phyloP scores from a whole-genome alignment of 768 basidiomycete genomes.

The Phlegmacium glaucopus region DNA sequence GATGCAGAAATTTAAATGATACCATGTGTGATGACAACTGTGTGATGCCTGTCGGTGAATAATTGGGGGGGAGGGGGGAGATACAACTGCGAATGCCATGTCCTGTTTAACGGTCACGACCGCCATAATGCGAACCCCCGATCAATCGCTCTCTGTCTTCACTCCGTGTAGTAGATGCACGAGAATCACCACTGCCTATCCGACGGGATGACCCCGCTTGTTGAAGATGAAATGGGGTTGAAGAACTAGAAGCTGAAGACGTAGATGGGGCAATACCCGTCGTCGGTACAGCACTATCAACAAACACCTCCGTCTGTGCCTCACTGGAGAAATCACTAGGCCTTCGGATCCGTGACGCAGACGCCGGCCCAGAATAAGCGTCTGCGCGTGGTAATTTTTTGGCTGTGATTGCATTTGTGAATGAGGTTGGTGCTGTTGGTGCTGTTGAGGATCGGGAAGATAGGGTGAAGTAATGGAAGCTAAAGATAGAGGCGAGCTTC shows the following conservation, averaged over 20 bases:
- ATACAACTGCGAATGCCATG: neutral
- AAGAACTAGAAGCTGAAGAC: no score
- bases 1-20: slow-evolving; percentile 2
- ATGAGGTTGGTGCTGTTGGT: slow-evolving; percentile 9
- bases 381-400: slow-evolving; percentile 84
- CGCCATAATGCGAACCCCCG: slow-evolving; percentile 10
- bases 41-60: slow-evolving; percentile 11
- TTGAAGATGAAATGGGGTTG: slow-evolving; percentile 22
- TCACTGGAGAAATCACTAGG: slow-evolving; percentile 28
- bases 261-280: slow-evolving; percentile 14
- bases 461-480: slow-evolving; percentile 40
- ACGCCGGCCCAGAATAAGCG: slow-evolving; percentile 73
- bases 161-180: slow-evolving; percentile 29
- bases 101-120: slow-evolving; percentile 19
- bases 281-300: slow-evolving; percentile 15
- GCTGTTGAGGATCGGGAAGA: slow-evolving; percentile 20
- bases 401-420: slow-evolving; percentile 26
- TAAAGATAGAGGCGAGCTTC: slow-evolving; percentile 34
- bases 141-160: slow-evolving; percentile 27
- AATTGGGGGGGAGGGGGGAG: neutral
- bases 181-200: slow-evolving; percentile 6
- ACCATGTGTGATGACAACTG: slow-evolving; percentile 13
- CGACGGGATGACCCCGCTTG: slow-evolving; percentile 14
- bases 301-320: slow-evolving; percentile 20
- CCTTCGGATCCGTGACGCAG: slow-evolving; percentile 57